phyloP scores from a whole-genome alignment of 805 yeast genomes.

The Saccharomyces kudriavzevii region DNA sequence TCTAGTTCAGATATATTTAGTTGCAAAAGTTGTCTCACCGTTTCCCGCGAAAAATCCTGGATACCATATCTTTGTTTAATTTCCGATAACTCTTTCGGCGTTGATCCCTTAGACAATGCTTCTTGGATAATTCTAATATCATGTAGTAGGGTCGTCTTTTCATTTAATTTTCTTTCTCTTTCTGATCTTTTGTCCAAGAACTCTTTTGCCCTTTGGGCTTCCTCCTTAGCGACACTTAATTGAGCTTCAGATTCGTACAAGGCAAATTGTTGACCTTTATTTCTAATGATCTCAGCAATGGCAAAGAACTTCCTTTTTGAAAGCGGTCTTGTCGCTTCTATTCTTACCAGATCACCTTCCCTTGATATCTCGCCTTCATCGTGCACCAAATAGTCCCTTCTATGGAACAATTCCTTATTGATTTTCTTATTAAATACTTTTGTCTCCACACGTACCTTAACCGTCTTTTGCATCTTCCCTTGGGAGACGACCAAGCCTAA shows the following conservation, averaged over 20 bases:
- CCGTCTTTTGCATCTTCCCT: slow-evolving; percentile 93
- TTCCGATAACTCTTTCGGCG: slow-evolving; percentile 32
- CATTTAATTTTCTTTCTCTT: slow-evolving; percentile 20
- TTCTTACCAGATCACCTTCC: slow-evolving; percentile 92
- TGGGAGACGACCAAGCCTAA: slow-evolving; percentile 90
- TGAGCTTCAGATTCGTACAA: slow-evolving; percentile 69
- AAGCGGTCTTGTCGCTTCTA: slow-evolving; percentile 80
- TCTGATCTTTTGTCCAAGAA: slow-evolving; percentile 45
- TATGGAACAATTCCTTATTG: slow-evolving; percentile 66
- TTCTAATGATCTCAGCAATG: slow-evolving; percentile 81
- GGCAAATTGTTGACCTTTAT: slow-evolving; percentile 88
- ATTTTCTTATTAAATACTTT: slow-evolving; percentile 62
- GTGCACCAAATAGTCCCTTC: slow-evolving; percentile 83
- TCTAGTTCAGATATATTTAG: slow-evolving; percentile 33
- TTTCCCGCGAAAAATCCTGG: slow-evolving; percentile 39
- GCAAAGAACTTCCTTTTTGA: slow-evolving; percentile 80
- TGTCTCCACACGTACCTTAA: slow-evolving; percentile 81
- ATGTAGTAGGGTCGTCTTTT: slow-evolving; percentile 22
- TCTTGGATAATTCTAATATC: slow-evolving; percentile 26
- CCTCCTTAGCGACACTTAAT: slow-evolving; percentile 58
- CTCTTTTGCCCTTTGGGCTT: slow-evolving; percentile 44
- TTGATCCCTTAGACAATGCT: slow-evolving; percentile 28
- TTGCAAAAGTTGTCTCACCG: slow-evolving; percentile 30
- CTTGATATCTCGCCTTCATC: slow-evolving; percentile 87
- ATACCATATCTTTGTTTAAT: slow-evolving; percentile 41